Percentiles rank a stretch among this genome's conserved stretches.
phyloP scores from a whole-genome alignment of 352 stramenopile species.

The Globisporangium splendens region DNA sequence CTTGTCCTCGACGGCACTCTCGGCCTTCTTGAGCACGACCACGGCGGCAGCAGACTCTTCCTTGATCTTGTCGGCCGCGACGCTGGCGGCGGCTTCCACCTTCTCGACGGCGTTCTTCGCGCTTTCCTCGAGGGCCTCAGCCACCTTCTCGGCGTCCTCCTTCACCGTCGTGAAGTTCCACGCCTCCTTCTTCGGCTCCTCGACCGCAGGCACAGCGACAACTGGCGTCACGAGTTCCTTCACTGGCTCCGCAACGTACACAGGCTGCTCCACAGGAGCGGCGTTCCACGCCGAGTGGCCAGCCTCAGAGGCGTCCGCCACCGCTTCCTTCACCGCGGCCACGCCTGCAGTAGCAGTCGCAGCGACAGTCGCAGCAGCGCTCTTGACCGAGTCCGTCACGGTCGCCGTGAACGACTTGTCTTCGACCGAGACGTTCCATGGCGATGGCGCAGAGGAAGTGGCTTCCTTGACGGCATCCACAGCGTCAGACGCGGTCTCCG shows the following conservation, averaged over 20 bases:
- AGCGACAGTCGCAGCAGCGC: conserved; percentile 1
- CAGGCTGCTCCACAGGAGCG: conserved; percentile 10
- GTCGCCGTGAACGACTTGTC: conserved; percentile 8
- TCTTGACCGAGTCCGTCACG: conserved; percentile 4
- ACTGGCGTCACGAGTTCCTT: conserved; percentile 16
- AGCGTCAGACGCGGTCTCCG: conserved; percentile 7
- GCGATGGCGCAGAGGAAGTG: conserved; percentile 12
- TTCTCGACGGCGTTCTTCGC: conserved; percentile 12
- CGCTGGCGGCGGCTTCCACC: conserved; percentile 9
- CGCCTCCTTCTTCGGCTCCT: conserved; percentile 18
- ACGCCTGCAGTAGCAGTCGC: conserved; percentile 10
- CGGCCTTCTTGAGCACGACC: conserved; percentile 20
- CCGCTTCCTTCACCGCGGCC: conserved; percentile 2
- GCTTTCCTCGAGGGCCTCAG: conserved; percentile 15
- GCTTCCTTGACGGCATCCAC: conserved; percentile 16
- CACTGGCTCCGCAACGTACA: conserved; percentile 17
- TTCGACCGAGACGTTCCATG: conserved; percentile 12
- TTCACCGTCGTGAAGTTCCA: conserved; percentile 32
- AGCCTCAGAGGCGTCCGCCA: conserved; percentile 4
- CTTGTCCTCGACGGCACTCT: conserved; percentile 17
- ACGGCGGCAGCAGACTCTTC: conserved; percentile 18
- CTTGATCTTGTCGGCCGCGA: conserved; percentile 19
- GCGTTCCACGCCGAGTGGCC: conserved; percentile 13
- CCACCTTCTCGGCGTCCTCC: conserved; percentile 21
- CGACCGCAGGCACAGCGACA: conserved; percentile 1